These are phyloP conservation scores for Ganoderma leucocontextum DNA, from an alignment of 1,284 basidiomycete genomes.

Conservation along the genomic window DNA sequence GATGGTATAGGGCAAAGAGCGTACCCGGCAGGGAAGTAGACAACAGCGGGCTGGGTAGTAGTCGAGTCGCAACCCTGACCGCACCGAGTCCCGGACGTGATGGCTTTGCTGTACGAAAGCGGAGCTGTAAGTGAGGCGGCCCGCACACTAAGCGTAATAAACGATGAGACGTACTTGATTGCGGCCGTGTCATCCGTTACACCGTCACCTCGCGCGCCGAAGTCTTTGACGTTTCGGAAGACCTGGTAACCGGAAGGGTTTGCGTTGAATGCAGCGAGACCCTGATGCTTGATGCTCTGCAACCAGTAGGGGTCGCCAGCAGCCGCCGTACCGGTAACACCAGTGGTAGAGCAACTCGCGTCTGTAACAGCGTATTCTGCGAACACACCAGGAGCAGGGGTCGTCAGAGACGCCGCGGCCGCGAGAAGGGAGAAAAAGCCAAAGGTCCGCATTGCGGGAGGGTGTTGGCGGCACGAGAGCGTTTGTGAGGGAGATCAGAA, in stretches of 20 bases:
- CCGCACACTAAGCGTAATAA: neutral
- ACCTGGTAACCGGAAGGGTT: conserved; percentile 68
- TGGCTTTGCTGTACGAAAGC: conserved; percentile 55
- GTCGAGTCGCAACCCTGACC: conserved; percentile 55
- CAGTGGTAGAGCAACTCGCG: conserved; percentile 51
- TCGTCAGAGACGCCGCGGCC: conserved; percentile 33
- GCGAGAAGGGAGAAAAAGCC: conserved; percentile 33
- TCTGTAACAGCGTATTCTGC: too few relatives aligned
- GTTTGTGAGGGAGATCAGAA: conserved; percentile 7
- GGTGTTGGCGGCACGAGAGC: conserved; percentile 20
- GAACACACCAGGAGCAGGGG: conserved; percentile 34
- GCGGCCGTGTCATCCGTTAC: conserved; percentile 74
- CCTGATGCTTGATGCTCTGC: conserved; percentile 74
- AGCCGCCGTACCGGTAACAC: conserved; percentile 59
- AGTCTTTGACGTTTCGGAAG: conserved; percentile 77
- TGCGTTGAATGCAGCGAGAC: conserved; percentile 62
- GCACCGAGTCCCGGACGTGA: conserved; percentile 63
- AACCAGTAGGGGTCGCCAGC: conserved; percentile 74
- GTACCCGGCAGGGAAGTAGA: conserved; percentile 62
- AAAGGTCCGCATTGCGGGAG: conserved; percentile 35
- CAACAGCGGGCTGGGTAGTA: conserved; percentile 55
- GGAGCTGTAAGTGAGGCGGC: neutral
- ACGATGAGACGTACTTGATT: conserved; percentile 60
- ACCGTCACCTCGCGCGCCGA: conserved; percentile 73
- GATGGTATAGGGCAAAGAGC: conserved; percentile 14